phyloP scores from a whole-genome alignment of 768 basidiomycete genomes.

The Pholiota molesta region DNA sequence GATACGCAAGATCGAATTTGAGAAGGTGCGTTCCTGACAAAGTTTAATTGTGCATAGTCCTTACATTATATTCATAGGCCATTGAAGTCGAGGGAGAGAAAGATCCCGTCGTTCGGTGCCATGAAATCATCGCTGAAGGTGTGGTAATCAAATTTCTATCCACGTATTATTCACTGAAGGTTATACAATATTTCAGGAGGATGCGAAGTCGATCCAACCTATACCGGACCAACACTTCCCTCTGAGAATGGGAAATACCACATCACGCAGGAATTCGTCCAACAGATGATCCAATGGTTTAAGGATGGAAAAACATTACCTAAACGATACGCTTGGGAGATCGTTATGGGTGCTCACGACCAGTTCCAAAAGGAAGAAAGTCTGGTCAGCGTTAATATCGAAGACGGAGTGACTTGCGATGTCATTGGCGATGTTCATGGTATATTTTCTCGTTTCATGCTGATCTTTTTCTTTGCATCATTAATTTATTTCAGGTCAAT shows the following conservation, averaged over 20 bases:
- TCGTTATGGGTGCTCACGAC: constrained; percentile 83
- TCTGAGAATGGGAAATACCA: constrained; percentile 66
- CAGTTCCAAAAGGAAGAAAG: constrained; percentile 79
- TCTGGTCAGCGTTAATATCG: constrained; percentile 74
- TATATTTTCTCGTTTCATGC: constrained; percentile 31
- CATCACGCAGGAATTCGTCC: constrained; percentile 80
- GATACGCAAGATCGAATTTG: constrained; percentile 86
- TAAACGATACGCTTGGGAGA: constrained; percentile 93
- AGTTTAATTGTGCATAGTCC: neutral
- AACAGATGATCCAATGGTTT: constrained; percentile 88
- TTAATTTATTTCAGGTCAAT: constrained; percentile 68
- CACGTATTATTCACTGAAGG: neutral
- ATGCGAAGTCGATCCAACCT: constrained; percentile 75
- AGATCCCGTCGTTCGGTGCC: constrained; percentile 71
- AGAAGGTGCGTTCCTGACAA: constrained; percentile 59
- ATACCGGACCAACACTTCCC: constrained; percentile 74
- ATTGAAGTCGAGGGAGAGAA: constrained; percentile 94
- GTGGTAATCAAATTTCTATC: constrained; percentile 15
- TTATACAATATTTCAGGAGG: constrained; percentile 50
- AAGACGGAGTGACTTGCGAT: constrained; percentile 82
- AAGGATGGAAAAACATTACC: constrained; percentile 93
- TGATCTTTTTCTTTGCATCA: neutral
- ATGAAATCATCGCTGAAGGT: constrained; percentile 82
- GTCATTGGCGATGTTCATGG: constrained; percentile 98
- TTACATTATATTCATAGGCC: constrained; percentile 50